Conservation (phyloP, 495 filamentous ascomycete genomes). For the Durotheca rogersii region DNA sequence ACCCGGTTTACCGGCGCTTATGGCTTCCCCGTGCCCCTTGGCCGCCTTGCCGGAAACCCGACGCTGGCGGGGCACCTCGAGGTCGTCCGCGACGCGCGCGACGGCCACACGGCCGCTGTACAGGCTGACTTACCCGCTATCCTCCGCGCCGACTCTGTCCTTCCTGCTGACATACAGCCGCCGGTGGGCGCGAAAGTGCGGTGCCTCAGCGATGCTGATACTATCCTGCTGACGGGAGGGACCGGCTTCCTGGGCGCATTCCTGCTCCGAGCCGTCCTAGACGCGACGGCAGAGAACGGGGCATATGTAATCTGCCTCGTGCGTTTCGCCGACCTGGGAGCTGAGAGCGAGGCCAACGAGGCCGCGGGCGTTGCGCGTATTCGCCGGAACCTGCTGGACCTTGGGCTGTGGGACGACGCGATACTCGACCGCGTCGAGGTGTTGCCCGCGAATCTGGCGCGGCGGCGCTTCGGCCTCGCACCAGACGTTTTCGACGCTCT, state of each 20-base stretch:
- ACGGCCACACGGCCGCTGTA: conserved; percentile 65
- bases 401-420: conserved; percentile 65
- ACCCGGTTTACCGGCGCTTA: conserved; percentile 58
- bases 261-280: conserved; percentile 40
- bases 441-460: conserved; percentile 62
- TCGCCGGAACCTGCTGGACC: conserved; percentile 62
- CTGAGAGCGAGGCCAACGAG: conserved; percentile 53
- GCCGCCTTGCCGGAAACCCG: conserved; percentile 60
- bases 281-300: conserved; percentile 57
- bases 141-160: conserved; percentile 57
- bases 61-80: conserved; percentile 63
- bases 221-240: conserved; percentile 45
- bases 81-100: conserved; percentile 57
- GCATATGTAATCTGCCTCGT: conserved; percentile 68
- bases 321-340: conserved; percentile 60
- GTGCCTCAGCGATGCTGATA: conserved; percentile 58
- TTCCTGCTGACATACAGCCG: conserved; percentile 60
- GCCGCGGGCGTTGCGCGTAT: conserved; percentile 58
- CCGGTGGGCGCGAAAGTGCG: conserved; percentile 45
- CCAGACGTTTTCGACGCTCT: conserved; percentile 59
- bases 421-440: conserved; percentile 70
- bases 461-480: conserved; percentile 57
- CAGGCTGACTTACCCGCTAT: conserved; percentile 65
- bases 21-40: conserved; percentile 63
- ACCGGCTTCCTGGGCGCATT: conserved; percentile 48